Evolutionary conservation across 2,329 filamentous ascomycete species (phyloP), one percentile per base, ranked within the genome.

Genomic region (Cercospora nicotianae): DNA sequence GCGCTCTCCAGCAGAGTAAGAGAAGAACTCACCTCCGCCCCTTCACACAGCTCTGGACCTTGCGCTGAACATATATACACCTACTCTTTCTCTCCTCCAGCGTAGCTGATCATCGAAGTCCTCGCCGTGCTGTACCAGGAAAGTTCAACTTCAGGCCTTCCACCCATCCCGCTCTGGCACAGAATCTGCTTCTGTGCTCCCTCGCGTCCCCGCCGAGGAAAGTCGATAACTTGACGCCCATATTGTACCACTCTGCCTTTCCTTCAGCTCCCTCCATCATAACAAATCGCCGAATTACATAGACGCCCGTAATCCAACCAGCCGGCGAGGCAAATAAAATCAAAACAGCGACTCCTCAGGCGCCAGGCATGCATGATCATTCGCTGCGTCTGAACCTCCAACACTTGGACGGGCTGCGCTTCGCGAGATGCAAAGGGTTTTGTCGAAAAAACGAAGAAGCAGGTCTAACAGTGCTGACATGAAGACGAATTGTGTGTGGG

Each of bases 341-440:
- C 16, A 58, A 30, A 58, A 33, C 20, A 58, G 33, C 8, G 28
- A 53, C 60, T 63, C 60, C 60, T 31, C 23, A 53, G 33, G 60
- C 59, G 59, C 59, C 59, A 63, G 42, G 60, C 60, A 30, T 51
- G 60, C 28, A 63, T 63, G 31, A 33, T 30, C 45, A 55, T 36
- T 63, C 39, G 42, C 45, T 53, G 60, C 60, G 60, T 51, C 60
- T 30, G 60, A 51, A 30, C 60, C 60, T 63, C 60, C 60, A 63
- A 63, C 60, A 51, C 60, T 63, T 63, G 60, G 60, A 63, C 60
- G 42, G 45, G 45, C 60, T 63, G 60, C 45, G 60, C 60, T 63
- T 33, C 30, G 60, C 60, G 60, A 63, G 39, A 53, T 63, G 60
- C 60, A 58, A 58, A 58, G 26, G 9, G 13, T 1, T 57, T 58